Percentiles rank a stretch among this genome's conserved stretches.
These are phyloP conservation scores for Globisporangium spinosum DNA, from an alignment of 352 stramenopile species.

Conservation along the genomic window DNA sequence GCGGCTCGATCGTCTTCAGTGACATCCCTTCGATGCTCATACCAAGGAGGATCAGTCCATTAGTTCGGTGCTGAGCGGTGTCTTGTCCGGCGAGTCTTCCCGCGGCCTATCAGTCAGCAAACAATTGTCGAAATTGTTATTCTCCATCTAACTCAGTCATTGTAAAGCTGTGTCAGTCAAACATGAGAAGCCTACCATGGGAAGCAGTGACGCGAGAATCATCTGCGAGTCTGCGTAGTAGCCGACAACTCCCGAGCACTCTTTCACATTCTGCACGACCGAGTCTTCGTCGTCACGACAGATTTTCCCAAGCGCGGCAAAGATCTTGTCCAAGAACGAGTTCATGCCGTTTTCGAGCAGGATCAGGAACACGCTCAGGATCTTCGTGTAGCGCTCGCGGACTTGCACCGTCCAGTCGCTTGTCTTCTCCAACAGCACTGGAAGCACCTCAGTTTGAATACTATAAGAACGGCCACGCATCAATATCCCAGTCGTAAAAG, in stretches of 20 bases:
- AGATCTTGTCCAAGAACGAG: slow-evolving; percentile 67
- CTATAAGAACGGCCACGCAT: slow-evolving; percentile 15
- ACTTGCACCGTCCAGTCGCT: slow-evolving; percentile 80
- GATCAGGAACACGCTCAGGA: slow-evolving; percentile 65
- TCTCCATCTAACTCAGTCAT: background rate
- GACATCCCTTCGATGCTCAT: slow-evolving; percentile 85
- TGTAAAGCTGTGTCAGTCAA: background rate
- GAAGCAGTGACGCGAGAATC: slow-evolving; percentile 68
- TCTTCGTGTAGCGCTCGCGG: slow-evolving; percentile 64
- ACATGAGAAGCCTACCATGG: slow-evolving; percentile 38
- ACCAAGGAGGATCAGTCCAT: slow-evolving; percentile 67
- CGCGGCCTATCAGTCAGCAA: slow-evolving; percentile 26
- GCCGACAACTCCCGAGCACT: slow-evolving; percentile 59
- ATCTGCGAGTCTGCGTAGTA: slow-evolving; percentile 71
- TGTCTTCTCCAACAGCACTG: slow-evolving; percentile 61
- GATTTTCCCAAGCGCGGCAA: slow-evolving; percentile 63
- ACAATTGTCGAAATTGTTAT: background rate
- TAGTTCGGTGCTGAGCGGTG: slow-evolving; percentile 73
- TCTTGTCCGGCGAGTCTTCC: slow-evolving; percentile 67
- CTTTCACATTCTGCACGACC: slow-evolving; percentile 59
- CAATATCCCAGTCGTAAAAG: background rate
- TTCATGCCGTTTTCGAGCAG: slow-evolving; percentile 69
- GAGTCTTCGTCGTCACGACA: slow-evolving; percentile 71
- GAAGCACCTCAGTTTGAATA: slow-evolving; percentile 45
- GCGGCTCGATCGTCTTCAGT: slow-evolving; percentile 42